Evolutionary conservation across 139 green algal genomes (phyloP).

Genomic region (Chlamydomonas sphaeroides): DNA sequence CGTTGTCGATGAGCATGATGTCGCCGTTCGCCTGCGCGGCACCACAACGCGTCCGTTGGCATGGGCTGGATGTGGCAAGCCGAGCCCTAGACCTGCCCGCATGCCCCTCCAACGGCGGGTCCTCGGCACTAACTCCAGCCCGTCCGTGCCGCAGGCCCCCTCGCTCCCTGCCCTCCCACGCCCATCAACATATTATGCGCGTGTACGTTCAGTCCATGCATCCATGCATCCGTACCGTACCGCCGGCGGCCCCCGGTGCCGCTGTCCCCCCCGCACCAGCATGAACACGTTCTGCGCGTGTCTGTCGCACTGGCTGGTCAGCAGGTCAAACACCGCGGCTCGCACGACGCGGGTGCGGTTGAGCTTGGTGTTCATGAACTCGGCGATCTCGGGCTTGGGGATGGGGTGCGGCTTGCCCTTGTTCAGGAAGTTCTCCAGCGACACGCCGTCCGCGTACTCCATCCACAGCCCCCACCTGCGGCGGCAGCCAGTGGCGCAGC

Average conservation of each 20-base stretch:
- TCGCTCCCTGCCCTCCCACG: too few relatives aligned
- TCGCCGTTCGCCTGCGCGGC: slow-evolving; percentile 47
- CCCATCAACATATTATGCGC: too few relatives aligned
- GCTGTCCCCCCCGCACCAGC: neutral
- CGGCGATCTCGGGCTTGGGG: slow-evolving; percentile 19
- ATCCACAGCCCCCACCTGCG: slow-evolving; percentile 58
- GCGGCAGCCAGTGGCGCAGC: neutral
- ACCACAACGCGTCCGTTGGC: too few relatives aligned
- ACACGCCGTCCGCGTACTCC: slow-evolving; percentile 55
- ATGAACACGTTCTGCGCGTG: slow-evolving; percentile 70
- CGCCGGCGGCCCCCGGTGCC: too few relatives aligned
- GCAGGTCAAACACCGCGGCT: slow-evolving; percentile 68
- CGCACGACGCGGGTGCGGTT: slow-evolving; percentile 60
- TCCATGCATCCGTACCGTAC: too few relatives aligned
- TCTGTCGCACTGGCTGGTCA: slow-evolving; percentile 67
- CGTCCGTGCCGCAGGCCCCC: too few relatives aligned
- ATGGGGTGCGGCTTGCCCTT: slow-evolving; percentile 18
- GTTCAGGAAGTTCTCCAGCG: slow-evolving; percentile 61
- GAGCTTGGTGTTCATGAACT: slow-evolving; percentile 57
- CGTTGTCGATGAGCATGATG: slow-evolving; percentile 68
- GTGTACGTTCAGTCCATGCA: too few relatives aligned
- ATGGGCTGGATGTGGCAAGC: too few relatives aligned
- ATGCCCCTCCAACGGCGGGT: too few relatives aligned
- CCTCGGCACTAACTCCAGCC: too few relatives aligned
- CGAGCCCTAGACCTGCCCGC: too few relatives aligned